Evolutionary conservation across 345 rosid genomes (phyloP).

Genomic region (Eucalyptus virginea): DNA sequence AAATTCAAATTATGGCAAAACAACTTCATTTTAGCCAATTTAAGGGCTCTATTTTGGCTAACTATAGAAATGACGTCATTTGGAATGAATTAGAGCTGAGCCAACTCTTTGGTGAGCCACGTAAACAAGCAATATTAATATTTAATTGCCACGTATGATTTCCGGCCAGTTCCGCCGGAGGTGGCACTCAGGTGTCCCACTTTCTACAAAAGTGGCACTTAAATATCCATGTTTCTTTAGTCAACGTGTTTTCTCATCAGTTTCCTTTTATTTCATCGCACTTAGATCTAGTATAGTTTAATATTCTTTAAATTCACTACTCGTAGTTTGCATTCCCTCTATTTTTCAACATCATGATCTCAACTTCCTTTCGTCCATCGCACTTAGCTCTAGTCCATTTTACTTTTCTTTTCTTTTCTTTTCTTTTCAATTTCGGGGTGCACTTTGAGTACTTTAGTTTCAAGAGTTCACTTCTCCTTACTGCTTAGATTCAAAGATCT

Average conservation of each 20-base stretch:
- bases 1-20: too few relatives aligned
- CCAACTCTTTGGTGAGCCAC: too few relatives aligned
- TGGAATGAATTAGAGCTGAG: too few relatives aligned
- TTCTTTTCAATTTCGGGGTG: neutral
- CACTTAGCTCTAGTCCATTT: neutral
- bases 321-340: neutral
- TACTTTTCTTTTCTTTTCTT: neutral
- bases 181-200: too few relatives aligned
- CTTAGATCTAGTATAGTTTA: neutral
- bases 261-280: neutral
- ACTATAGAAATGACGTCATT: too few relatives aligned
- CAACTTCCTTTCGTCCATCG: neutral
- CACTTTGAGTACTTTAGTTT: neutral
- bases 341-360: neutral
- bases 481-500: neutral
- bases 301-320: neutral
- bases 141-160: too few relatives aligned
- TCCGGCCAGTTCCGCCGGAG: too few relatives aligned
- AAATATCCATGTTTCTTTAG: neutral
- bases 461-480: neutral
- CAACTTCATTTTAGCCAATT: too few relatives aligned
- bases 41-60: too few relatives aligned
- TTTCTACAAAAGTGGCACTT: too few relatives aligned
- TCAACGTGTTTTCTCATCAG: neutral
- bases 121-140: too few relatives aligned